These are phyloP conservation scores for Rostrohypoxylon terebratum DNA, from an alignment of 495 filamentous ascomycete species.

Conservation along the genomic window DNA sequence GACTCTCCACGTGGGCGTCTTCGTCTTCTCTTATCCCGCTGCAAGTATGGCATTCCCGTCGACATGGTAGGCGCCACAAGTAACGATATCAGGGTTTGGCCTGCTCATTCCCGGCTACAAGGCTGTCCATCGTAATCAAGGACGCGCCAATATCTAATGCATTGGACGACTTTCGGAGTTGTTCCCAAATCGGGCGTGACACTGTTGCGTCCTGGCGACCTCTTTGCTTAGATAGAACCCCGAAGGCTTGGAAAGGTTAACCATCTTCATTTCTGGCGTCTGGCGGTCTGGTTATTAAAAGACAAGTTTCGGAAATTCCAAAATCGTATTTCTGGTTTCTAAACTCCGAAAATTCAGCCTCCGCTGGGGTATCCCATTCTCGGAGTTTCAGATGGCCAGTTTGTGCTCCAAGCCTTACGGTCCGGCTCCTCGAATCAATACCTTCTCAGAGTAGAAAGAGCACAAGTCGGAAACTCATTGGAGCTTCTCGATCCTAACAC, in stretches of 20 bases:
- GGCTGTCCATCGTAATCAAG: constrained; percentile 14
- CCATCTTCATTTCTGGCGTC: constrained; percentile 1
- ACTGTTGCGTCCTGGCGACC: constrained; percentile 3
- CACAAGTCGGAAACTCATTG: constrained; percentile 25
- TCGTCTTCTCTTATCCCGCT: constrained; percentile 24
- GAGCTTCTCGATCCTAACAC: constrained; percentile 5
- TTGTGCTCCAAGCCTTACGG: constrained; percentile 18
- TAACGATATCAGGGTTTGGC: neutral
- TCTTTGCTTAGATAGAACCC: neutral
- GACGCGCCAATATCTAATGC: constrained; percentile 3
- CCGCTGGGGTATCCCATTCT: constrained; percentile 8
- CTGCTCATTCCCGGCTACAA: constrained; percentile 4
- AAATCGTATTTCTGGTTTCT: constrained; percentile 8
- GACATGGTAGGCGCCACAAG: constrained; percentile 16
- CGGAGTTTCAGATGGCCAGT: constrained; percentile 34
- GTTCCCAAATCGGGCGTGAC: neutral
- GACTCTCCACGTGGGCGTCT: constrained; percentile 32
- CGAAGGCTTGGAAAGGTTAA: neutral
- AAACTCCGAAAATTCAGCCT: constrained; percentile 33
- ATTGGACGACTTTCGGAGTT: constrained; percentile 14
- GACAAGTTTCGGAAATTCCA: constrained; percentile 8
- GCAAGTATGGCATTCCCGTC: constrained; percentile 28
- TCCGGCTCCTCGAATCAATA: constrained; percentile 12
- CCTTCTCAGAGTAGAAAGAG: neutral
- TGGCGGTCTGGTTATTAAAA: constrained; percentile 15